Conservation (phyloP, 768 basidiomycete species). For the Mycena vitilis region DNA sequence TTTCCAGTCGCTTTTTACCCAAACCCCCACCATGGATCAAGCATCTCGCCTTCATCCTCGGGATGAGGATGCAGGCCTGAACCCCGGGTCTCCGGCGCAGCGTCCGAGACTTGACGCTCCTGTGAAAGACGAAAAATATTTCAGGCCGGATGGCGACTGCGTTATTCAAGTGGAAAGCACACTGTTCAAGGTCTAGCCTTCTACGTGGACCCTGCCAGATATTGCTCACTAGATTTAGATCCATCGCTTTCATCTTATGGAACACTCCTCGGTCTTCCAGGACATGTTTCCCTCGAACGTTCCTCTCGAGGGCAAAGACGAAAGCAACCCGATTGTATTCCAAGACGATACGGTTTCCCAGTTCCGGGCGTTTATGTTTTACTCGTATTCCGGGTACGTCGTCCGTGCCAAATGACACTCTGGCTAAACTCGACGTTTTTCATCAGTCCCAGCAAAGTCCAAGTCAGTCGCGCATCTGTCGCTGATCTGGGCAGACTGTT, state of each 20-base stretch:
- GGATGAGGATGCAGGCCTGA: background rate
- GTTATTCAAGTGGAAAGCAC: slow-evolving; percentile 9
- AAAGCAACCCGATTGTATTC: slow-evolving; percentile 7
- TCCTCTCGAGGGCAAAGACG: slow-evolving; percentile 5
- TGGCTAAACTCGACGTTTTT: background rate
- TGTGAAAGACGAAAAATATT: slow-evolving; percentile 22
- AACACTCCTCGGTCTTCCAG: slow-evolving; percentile 16
- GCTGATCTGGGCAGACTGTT: slow-evolving; percentile 15
- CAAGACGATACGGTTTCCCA: slow-evolving; percentile 11
- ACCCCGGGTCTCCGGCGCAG: slow-evolving; percentile 3
- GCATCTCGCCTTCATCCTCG: slow-evolving; percentile 5
- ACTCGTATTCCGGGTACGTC: slow-evolving; percentile 18
- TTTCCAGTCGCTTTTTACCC: background rate
- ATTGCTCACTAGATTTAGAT: slow-evolving; percentile 5
- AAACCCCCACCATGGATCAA: background rate
- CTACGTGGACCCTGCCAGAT: too few species aligned
- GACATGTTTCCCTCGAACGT: slow-evolving; percentile 12
- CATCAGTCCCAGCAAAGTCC: slow-evolving; percentile 13
- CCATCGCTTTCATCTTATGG: slow-evolving; percentile 22
- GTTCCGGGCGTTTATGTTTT: slow-evolving; percentile 20
- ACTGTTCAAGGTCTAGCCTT: slow-evolving; percentile 16
- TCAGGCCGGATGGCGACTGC: slow-evolving; percentile 22
- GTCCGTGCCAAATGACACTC: background rate
- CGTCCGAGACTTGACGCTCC: background rate
- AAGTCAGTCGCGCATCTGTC: slow-evolving; percentile 22